Conservation (phyloP, 2,329 filamentous ascomycete species). For the Alternaria arborescens region DNA sequence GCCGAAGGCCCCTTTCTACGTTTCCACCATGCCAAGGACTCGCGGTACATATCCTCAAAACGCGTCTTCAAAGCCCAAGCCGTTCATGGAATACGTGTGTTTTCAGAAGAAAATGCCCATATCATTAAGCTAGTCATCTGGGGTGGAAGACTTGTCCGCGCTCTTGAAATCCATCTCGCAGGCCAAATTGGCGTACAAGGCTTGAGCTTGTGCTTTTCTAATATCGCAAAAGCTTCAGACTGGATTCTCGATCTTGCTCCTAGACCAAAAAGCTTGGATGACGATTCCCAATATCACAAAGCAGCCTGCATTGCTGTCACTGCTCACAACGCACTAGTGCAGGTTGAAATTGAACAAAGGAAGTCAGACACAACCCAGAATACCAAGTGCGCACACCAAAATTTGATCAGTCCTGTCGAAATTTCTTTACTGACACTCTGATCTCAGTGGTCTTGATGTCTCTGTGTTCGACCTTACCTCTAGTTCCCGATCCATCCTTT, state of each 20-base stretch:
- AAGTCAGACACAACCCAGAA: constrained; percentile 3
- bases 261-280: constrained; percentile 18
- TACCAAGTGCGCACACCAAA: constrained; percentile 8
- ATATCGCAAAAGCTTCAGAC: constrained; percentile 39
- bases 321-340: constrained; percentile 83
- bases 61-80: constrained; percentile 72
- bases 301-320: constrained; percentile 64
- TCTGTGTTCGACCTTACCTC: constrained; percentile 63
- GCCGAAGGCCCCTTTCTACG: constrained; percentile 56
- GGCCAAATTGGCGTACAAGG: constrained; percentile 33
- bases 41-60: constrained; percentile 43
- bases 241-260: constrained; percentile 50
- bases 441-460: constrained; percentile 21
- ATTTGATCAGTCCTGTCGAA: neutral
- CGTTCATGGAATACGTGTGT: constrained; percentile 75
- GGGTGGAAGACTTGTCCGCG: constrained; percentile 60
- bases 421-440: constrained; percentile 6
- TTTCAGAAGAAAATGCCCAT: constrained; percentile 29
- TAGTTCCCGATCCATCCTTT: constrained; percentile 83
- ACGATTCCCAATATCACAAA: constrained; percentile 13
- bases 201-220: constrained; percentile 28
- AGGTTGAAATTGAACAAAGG: constrained; percentile 49
- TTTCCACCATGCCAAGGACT: constrained; percentile 46
- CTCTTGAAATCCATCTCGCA: constrained; percentile 32
- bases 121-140: constrained; percentile 46